Evolutionary conservation across 2,329 filamentous ascomycete genomes (phyloP).

Genomic region (Blastomyces parvus): DNA sequence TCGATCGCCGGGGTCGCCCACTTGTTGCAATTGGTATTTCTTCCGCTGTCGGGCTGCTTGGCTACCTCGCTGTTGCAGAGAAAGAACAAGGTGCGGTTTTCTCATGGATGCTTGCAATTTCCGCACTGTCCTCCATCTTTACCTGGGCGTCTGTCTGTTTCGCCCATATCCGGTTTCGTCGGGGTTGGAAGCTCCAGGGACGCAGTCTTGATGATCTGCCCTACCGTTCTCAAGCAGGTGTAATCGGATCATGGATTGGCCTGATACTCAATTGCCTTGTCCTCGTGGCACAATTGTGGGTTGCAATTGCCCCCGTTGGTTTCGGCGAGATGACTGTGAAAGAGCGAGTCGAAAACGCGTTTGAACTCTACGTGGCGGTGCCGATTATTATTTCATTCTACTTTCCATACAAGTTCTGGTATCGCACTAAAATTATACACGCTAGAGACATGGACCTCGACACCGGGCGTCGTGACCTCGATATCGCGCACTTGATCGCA

Average conservation of each 20-base stretch:
- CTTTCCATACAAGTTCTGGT: slow-evolving; percentile 21
- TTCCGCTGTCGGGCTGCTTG: slow-evolving; percentile 63
- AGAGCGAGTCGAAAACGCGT: slow-evolving; percentile 42
- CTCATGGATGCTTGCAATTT: slow-evolving; percentile 51
- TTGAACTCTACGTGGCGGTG: slow-evolving; percentile 39
- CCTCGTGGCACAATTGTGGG: slow-evolving; percentile 72
- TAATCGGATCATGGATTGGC: slow-evolving; percentile 51
- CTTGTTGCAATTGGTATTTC: slow-evolving; percentile 56
- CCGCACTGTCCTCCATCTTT: slow-evolving; percentile 55
- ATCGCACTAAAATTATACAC: slow-evolving; percentile 18
- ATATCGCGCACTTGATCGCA: slow-evolving; percentile 60
- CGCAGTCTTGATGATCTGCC: slow-evolving; percentile 28
- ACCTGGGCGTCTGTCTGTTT: slow-evolving; percentile 41
- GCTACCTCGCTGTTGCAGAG: slow-evolving; percentile 61
- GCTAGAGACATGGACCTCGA: slow-evolving; percentile 19
- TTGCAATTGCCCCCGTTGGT: slow-evolving; percentile 54
- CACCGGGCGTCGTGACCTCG: slow-evolving; percentile 20
- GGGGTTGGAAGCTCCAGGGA: slow-evolving; percentile 33
- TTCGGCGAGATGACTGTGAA: slow-evolving; percentile 29
- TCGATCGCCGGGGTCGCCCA: slow-evolving; percentile 53
- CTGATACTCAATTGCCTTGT: slow-evolving; percentile 55
- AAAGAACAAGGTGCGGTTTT: slow-evolving; percentile 53
- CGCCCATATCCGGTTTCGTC: slow-evolving; percentile 40
- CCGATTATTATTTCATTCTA: slow-evolving; percentile 34
- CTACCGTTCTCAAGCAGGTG: slow-evolving; percentile 39